These are phyloP conservation scores for Diaporthe nobilis DNA, from an alignment of 2,329 filamentous ascomycete species.

Conservation along the genomic window DNA sequence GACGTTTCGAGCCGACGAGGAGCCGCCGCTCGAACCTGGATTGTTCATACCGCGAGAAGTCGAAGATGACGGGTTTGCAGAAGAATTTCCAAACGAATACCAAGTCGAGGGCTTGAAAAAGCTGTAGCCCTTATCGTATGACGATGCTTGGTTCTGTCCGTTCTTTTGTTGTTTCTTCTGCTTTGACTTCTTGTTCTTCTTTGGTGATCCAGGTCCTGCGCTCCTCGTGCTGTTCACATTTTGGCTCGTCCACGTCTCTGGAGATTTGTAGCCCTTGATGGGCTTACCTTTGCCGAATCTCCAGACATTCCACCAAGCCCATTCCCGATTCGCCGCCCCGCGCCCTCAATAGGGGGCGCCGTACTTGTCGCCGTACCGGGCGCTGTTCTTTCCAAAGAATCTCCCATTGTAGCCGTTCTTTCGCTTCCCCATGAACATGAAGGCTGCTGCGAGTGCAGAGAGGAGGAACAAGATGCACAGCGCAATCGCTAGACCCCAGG, in stretches of 20 bases:
- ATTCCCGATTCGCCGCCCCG: constrained; percentile 33
- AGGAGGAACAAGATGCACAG: constrained; percentile 80
- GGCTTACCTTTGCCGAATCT: constrained; percentile 31
- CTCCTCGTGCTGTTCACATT: constrained; percentile 26
- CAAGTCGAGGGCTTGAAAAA: constrained; percentile 38
- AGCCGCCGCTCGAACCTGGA: constrained; percentile 22
- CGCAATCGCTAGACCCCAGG: constrained; percentile 88
- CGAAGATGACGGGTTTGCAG: constrained; percentile 12
- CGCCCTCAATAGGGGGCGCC: constrained; percentile 33
- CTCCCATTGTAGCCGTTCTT: constrained; percentile 29
- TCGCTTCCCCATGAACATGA: constrained; percentile 74
- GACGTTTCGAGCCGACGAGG: constrained; percentile 22
- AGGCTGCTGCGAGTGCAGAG: constrained; percentile 69
- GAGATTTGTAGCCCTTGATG: constrained; percentile 25
- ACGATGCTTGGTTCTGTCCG: constrained; percentile 25
- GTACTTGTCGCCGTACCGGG: constrained; percentile 32
- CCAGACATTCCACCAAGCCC: constrained; percentile 38
- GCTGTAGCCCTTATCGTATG: constrained; percentile 36
- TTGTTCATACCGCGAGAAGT: constrained; percentile 26
- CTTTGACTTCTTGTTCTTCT: constrained; percentile 32
- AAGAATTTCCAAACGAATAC: neutral
- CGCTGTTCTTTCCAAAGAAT: constrained; percentile 32
- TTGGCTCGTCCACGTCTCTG: constrained; percentile 33
- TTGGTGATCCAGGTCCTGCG: constrained; percentile 27
- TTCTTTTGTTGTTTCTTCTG: constrained; percentile 34